Conservation (phyloP, 306 rosid species). For the Prunus armeniaca region DNA sequence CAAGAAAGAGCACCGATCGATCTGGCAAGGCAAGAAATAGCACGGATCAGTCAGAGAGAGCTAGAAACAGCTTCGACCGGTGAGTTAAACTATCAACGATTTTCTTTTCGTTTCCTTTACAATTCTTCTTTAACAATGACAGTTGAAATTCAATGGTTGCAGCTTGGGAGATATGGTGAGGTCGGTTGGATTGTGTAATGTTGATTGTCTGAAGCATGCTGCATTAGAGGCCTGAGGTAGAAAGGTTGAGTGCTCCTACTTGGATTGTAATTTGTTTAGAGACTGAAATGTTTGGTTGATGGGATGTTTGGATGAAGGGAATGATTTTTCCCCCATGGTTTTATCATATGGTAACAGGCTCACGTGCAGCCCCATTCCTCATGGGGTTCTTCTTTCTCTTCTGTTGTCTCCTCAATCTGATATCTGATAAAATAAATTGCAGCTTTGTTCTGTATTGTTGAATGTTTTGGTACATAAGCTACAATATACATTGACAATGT, state of each 20-base stretch:
- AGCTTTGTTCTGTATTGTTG: background rate
- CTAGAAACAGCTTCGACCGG: slow-evolving; percentile 74
- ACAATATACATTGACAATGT: background rate
- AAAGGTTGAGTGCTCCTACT: slow-evolving; percentile 1
- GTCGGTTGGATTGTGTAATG: slow-evolving; percentile 62
- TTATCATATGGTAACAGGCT: background rate
- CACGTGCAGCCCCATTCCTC: background rate
- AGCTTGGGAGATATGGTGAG: slow-evolving; percentile 76
- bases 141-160: slow-evolving; percentile 22
- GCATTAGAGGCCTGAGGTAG: slow-evolving; percentile 44
- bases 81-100: slow-evolving; percentile 1
- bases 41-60: slow-evolving; percentile 55
- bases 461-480: background rate
- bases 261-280: slow-evolving; percentile 25
- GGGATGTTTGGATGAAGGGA: slow-evolving; percentile 15
- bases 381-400: background rate
- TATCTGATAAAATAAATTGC: background rate
- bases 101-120: background rate
- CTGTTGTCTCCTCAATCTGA: background rate
- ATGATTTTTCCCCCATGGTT: background rate
- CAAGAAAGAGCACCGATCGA: slow-evolving; percentile 48
- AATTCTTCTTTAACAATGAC: background rate
- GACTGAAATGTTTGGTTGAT: slow-evolving; percentile 27
- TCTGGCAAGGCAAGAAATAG: slow-evolving; percentile 45
- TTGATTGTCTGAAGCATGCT: slow-evolving; percentile 58